Conservation (phyloP, 1,139 yeast species). For the Yamadazyma oceani region DNA sequence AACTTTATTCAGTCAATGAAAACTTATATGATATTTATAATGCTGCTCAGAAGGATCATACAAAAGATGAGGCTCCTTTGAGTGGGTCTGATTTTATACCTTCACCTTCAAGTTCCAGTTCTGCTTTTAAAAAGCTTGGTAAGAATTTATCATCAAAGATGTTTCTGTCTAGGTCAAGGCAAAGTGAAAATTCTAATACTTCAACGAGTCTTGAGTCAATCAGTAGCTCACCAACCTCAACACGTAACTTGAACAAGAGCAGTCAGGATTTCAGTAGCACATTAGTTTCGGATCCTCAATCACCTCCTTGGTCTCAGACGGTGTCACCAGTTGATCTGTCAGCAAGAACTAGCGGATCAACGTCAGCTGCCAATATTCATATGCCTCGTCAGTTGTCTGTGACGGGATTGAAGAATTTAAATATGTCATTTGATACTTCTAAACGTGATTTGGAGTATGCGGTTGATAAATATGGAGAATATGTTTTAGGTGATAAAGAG, state of each 20-base stretch:
- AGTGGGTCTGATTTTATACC: background rate
- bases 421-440: conserved; percentile 37
- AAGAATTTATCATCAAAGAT: conserved; percentile 12
- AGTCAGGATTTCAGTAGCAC: too few species aligned
- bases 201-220: background rate
- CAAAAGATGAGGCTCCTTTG: background rate
- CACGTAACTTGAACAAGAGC: too few species aligned
- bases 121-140: conserved; percentile 15
- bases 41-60: background rate
- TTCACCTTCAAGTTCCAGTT: conserved; percentile 5
- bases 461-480: conserved; percentile 23
- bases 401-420: conserved; percentile 29
- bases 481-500: conserved; percentile 1
- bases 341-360: conserved; percentile 8
- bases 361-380: conserved; percentile 20
- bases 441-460: conserved; percentile 25
- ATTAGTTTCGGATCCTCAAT: background rate
- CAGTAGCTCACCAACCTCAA: too few species aligned
- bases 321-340: conserved; percentile 11
- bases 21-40: conserved; percentile 5
- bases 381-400: conserved; percentile 34
- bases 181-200: background rate
- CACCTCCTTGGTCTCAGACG: conserved; percentile 6
- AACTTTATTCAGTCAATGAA: conserved; percentile 12
- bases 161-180: background rate